Conservation (phyloP, 1,139 yeast species). For the Candida sp. region DNA sequence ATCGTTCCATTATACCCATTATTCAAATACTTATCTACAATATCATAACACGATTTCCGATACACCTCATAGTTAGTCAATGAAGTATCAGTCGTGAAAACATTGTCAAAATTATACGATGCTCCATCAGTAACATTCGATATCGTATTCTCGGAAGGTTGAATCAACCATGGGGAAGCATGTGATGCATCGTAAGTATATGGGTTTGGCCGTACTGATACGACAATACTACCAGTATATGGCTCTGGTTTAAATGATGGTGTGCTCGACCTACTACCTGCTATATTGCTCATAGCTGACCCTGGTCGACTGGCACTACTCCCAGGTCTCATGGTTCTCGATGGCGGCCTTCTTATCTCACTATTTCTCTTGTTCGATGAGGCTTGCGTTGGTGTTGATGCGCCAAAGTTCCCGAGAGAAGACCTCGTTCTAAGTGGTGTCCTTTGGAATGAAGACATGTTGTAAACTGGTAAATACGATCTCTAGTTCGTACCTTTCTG, state of each 20-base stretch:
- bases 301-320: constrained; percentile 3
- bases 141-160: constrained; percentile 36
- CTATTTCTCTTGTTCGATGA: constrained; percentile 2
- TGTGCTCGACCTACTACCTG: constrained; percentile 34
- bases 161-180: constrained; percentile 42
- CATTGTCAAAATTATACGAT: constrained; percentile 72
- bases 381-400: constrained; percentile 5
- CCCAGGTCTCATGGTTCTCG: constrained; percentile 6
- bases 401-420: constrained; percentile 14
- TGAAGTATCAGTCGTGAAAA: constrained; percentile 50
- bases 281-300: constrained; percentile 6
- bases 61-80: constrained; percentile 60
- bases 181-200: constrained; percentile 20
- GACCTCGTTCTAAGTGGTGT: constrained; percentile 23
- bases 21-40: constrained; percentile 59
- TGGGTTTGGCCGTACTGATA: constrained; percentile 55
- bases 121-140: constrained; percentile 47
- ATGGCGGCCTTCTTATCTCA: constrained; percentile 4
- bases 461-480: background rate
- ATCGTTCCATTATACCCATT: constrained; percentile 88
- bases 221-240: constrained; percentile 49
- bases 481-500: background rate
- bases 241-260: constrained; percentile 37
- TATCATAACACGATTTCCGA: constrained; percentile 52
- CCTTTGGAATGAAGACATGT: constrained; percentile 14